Base-by-base conservation (phyloP, 1,284 basidiomycete genomes). In the Austroboletus niveus region DNA sequence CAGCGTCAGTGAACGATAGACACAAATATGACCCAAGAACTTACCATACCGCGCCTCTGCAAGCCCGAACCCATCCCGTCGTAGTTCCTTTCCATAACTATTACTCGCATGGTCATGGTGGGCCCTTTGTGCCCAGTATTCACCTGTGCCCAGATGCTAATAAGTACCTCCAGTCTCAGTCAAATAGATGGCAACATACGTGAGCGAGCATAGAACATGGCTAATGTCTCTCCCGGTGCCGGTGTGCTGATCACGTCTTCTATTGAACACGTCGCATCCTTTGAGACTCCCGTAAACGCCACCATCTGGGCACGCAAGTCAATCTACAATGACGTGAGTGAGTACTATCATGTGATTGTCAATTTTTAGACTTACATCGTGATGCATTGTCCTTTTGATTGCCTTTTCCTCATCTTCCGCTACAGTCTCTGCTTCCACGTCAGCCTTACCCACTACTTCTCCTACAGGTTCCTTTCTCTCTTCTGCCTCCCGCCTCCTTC, bases 161-260 rank as follows among this genome's bases (percentile, higher is more conserved):
- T 3, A 4, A 24, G 22, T 24, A 24, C 22, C 22, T 24, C 22
- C 22, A 24, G 22, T 3, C 22, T 24, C 22, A 24, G 22, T 3
- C 7, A 22, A 10, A 22, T 3, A 15, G 11, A 4, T 17, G 14
- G 20, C 20, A 5, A 74, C 83, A 60, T 66, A 84, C 87, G 79
- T 5, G 87, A 87, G 7, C 94, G 82, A 11, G 87, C 83, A 64
- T 94, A 97, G 69, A 96, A 96, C 68, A 80, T 77, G 0, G 90
- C 85, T 8, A 96, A 70, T 0, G 87, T 91, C 68, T 97, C 94
- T n/a, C 92, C 92, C 0, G 93, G 92, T 7, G 88, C 75, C 0
- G 94, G 94, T 0, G 93, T 95, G 53, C 87, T 89, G 41, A 92
- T 65, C 1, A 82, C 69, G 57, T 94, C 92, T 60, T 92, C 90